These are phyloP conservation scores for Amyloporia xantha DNA, from an alignment of 768 basidiomycete species.

Conservation along the genomic window DNA sequence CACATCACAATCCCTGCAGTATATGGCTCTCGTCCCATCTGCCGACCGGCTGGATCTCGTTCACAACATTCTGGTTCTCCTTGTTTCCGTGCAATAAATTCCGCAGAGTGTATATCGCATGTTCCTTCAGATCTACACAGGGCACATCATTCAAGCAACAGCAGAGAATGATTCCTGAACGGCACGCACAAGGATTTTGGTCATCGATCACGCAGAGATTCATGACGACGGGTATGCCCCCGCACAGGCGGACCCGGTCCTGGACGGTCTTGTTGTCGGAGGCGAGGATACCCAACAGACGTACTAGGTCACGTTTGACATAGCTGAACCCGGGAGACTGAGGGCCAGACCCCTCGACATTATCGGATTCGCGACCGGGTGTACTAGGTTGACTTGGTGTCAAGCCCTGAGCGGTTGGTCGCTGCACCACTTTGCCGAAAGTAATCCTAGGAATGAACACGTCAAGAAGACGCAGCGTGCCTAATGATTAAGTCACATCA, in stretches of 20 bases:
- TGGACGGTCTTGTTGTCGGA: conserved; percentile 61
- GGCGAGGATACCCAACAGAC: conserved; percentile 73
- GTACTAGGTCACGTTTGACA: conserved; percentile 86
- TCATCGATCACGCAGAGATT: conserved; percentile 89
- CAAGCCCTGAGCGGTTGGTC: conserved; percentile 8
- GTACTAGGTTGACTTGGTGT: background rate
- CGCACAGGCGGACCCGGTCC: conserved; percentile 62
- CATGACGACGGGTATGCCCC: conserved; percentile 78
- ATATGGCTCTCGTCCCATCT: conserved; percentile 54
- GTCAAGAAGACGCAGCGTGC: conserved; percentile 68
- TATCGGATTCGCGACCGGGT: background rate
- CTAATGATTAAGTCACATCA: conserved; percentile 30
- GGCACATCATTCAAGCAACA: background rate
- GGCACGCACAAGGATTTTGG: conserved; percentile 82
- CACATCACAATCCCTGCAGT: conserved; percentile 24
- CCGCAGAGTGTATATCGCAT: conserved; percentile 79
- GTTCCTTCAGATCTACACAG: conserved; percentile 81
- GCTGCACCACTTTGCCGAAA: conserved; percentile 56
- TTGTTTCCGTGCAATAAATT: conserved; percentile 71
- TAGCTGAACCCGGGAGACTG: conserved; percentile 41
- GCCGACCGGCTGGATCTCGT: conserved; percentile 58
- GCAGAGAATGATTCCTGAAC: no score
- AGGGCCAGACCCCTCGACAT: background rate
- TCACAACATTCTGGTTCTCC: conserved; percentile 77
- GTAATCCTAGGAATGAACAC: conserved; percentile 80